Percentiles rank a stretch among this genome's conserved stretches.
phyloP scores from a whole-genome alignment of 2,329 filamentous ascomycete species.

The Diplodia sapinea region DNA sequence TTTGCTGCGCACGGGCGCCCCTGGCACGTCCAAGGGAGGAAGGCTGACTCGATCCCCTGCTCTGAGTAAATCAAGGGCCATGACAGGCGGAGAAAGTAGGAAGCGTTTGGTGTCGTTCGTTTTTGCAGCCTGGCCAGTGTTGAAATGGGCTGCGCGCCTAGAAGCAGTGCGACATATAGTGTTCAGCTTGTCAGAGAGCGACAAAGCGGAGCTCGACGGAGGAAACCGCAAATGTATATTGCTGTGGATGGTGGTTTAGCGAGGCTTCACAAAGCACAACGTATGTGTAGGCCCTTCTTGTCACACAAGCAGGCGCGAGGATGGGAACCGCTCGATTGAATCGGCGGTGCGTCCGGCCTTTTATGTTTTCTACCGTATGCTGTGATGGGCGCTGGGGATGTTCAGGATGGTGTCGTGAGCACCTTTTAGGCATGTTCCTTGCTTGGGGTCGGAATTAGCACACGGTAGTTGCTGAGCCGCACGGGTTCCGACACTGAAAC shows the following conservation, averaged over 20 bases:
- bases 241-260: not conserved
- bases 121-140: no score
- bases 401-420: no score
- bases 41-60: conserved; percentile 13
- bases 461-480: no score
- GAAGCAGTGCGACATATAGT: not conserved
- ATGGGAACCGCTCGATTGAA: no score
- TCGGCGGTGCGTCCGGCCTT: no score
- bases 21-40: not conserved
- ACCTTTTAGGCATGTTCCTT: no score
- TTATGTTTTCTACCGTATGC: no score
- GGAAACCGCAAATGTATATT: not conserved
- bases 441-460: no score
- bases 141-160: not conserved
- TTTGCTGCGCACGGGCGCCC: conserved; percentile 7
- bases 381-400: no score
- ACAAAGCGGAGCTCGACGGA: not conserved
- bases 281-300: not conserved
- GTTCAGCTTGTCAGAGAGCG: not conserved
- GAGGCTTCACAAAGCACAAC: not conserved
- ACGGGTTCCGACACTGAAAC: no score
- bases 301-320: no score
- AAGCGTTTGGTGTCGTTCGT: not conserved
- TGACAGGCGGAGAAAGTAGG: conserved; percentile 14
- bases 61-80: conserved; percentile 12